phyloP scores from a whole-genome alignment of 805 yeast genomes.

The Candida sphagnicola region DNA sequence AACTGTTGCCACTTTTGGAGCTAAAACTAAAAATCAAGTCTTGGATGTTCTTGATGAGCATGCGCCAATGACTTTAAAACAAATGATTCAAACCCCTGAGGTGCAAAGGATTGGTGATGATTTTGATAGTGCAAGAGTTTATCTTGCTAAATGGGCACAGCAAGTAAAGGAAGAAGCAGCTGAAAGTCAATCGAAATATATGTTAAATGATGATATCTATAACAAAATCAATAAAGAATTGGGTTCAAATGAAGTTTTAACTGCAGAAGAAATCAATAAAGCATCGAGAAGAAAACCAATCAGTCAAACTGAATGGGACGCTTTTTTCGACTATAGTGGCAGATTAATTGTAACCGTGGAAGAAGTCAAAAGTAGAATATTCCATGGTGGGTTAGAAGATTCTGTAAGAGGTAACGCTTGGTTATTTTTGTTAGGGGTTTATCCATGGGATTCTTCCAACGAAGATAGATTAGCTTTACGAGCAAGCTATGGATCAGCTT shows the following conservation, averaged over 20 bases:
- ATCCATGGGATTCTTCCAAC: conserved; percentile 80
- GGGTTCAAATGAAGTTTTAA: conserved; percentile 53
- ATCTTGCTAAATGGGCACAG: conserved; percentile 94
- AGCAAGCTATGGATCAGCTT: conserved; percentile 55
- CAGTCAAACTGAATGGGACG: conserved; percentile 73
- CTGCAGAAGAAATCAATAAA: conserved; percentile 55
- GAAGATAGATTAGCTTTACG: conserved; percentile 62
- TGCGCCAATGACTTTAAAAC: conserved; percentile 57
- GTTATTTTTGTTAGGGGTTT: conserved; percentile 79
- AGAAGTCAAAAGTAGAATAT: conserved; percentile 78
- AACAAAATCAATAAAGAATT: conserved; percentile 55
- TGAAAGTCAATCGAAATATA: conserved; percentile 47
- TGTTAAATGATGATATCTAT: conserved; percentile 58
- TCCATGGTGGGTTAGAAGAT: conserved; percentile 80
- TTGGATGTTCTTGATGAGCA: conserved; percentile 61
- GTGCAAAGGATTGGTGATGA: conserved; percentile 80
- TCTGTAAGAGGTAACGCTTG: conserved; percentile 70
- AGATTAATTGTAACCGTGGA: conserved; percentile 64
- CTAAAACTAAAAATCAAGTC: conserved; percentile 46
- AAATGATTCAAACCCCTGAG: conserved; percentile 69
- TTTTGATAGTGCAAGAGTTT: conserved; percentile 88
- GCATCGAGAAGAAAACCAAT: conserved; percentile 68
- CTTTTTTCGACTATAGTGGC: conserved; percentile 79
- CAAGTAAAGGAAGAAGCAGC: conserved; percentile 90
- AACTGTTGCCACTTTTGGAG: conserved; percentile 74